Conservation (phyloP, 2,329 filamentous ascomycete genomes). For the Aspergillus cejpii region DNA sequence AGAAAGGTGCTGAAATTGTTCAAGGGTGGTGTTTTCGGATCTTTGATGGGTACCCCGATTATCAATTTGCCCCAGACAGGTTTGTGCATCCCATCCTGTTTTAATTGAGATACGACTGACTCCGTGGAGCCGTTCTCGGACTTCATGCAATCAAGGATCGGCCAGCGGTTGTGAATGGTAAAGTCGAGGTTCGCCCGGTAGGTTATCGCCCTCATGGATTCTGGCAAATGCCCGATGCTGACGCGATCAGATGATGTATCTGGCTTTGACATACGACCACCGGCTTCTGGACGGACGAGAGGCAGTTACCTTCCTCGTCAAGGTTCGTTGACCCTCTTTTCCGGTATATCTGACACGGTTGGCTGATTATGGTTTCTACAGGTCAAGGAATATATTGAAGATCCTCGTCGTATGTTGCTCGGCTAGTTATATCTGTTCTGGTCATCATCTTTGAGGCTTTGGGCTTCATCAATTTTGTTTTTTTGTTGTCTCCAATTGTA, state of each 20-base stretch:
- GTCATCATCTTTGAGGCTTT: not conserved
- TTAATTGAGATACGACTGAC: constrained; percentile 15
- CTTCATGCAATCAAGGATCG: constrained; percentile 96
- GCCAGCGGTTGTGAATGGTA: constrained; percentile 81
- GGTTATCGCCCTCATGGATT: constrained; percentile 15
- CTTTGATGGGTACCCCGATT: constrained; percentile 94
- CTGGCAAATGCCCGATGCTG: constrained; percentile 3
- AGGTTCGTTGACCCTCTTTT: constrained; percentile 43
- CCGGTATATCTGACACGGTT: not conserved
- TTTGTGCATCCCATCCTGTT: constrained; percentile 19
- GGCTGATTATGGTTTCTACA: constrained; percentile 18
- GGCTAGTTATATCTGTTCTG: constrained; percentile 22
- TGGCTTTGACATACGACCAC: constrained; percentile 96
- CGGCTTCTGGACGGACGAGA: constrained; percentile 90
- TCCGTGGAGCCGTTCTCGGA: constrained; percentile 62
- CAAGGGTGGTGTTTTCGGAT: constrained; percentile 84
- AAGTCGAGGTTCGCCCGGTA: constrained; percentile 82
- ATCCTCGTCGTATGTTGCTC: constrained; percentile 84
- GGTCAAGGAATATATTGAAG: constrained; percentile 95
- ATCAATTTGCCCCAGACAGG: constrained; percentile 92
- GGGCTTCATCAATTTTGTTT: too few relatives aligned
- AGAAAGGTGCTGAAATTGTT: constrained; percentile 3
- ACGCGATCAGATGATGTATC: constrained; percentile 77
- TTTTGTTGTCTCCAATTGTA: not conserved
- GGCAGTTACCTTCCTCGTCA: constrained; percentile 91